phyloP scores from a whole-genome alignment of 139 green algal genomes.

The Pleodorina starrii region DNA sequence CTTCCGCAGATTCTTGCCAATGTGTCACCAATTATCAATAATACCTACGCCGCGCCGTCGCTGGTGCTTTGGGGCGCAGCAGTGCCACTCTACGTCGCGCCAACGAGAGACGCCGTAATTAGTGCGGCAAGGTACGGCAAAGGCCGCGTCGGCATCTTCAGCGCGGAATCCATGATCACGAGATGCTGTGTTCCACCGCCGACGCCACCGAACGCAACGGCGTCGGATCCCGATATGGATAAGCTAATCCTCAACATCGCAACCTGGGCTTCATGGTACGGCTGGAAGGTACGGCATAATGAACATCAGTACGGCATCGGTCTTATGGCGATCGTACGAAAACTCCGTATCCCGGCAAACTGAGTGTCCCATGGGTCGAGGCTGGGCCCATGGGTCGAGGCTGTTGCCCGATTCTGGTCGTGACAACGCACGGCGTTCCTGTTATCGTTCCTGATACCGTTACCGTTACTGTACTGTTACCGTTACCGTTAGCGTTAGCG shows the following conservation, averaged over 20 bases:
- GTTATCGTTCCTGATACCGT: too few relatives aligned
- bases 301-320: too few relatives aligned
- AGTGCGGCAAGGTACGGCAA: neutral
- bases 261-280: neutral
- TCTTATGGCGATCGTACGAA: too few relatives aligned
- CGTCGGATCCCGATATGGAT: neutral
- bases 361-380: too few relatives aligned
- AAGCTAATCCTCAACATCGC: neutral
- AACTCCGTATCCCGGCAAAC: too few relatives aligned
- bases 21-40: neutral
- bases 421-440: too few relatives aligned
- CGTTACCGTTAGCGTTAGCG: neutral
- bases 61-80: neutral
- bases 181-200: neutral
- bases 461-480: too few relatives aligned
- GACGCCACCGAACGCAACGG: too few relatives aligned
- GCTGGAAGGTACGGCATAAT: conserved; percentile 13
- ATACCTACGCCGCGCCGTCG: neutral
- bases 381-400: too few relatives aligned
- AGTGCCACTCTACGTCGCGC: neutral
- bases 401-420: too few relatives aligned
- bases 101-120: neutral
- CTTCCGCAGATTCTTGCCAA: neutral
- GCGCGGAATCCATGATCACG: neutral
- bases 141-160: neutral